Evolutionary conservation across 2,329 filamentous ascomycete genomes (phyloP).

Genomic region (Aspergillus nomiae): DNA sequence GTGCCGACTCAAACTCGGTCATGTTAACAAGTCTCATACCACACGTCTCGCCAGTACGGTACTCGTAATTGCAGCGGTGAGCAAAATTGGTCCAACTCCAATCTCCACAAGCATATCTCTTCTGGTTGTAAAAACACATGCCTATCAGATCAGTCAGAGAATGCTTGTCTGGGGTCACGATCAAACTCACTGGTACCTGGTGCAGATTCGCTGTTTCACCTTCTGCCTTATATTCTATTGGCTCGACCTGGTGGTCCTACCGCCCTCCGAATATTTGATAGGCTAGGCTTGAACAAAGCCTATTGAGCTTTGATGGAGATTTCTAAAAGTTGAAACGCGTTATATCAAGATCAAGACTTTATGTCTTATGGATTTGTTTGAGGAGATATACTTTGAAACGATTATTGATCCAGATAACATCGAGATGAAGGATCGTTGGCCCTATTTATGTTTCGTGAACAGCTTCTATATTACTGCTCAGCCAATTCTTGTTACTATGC

Average conservation of each 20-base stretch:
- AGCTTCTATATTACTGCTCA: constrained; percentile 28
- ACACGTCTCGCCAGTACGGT: constrained; percentile 94
- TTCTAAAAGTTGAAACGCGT: constrained; percentile 28
- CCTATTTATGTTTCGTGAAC: constrained; percentile 46
- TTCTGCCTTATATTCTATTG: constrained; percentile 33
- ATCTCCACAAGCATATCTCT: constrained; percentile 80
- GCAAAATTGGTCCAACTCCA: constrained; percentile 95
- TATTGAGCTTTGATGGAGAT: constrained; percentile 22
- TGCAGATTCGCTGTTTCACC: constrained; percentile 38
- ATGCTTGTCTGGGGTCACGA: constrained; percentile 20
- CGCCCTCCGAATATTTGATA: constrained; percentile 35
- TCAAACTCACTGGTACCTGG: constrained; percentile 37
- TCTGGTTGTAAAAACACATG: constrained; percentile 98
- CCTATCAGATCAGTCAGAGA: constrained; percentile 42
- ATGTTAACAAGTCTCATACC: constrained; percentile 86
- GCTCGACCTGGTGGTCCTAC: constrained; percentile 27
- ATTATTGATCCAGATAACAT: constrained; percentile 30
- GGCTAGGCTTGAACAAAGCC: constrained; percentile 30
- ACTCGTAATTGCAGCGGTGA: constrained; percentile 90
- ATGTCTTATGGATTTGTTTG: constrained; percentile 24
- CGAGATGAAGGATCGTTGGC: constrained; percentile 28
- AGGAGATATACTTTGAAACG: constrained; percentile 35
- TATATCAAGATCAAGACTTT: constrained; percentile 18
- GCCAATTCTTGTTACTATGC: constrained; percentile 23
- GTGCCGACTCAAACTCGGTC: constrained; percentile 63